Percentiles rank a stretch among this genome's conserved stretches.
phyloP scores from a whole-genome alignment of 2,329 filamentous ascomycete species.

The Colletotrichum eremochloae region DNA sequence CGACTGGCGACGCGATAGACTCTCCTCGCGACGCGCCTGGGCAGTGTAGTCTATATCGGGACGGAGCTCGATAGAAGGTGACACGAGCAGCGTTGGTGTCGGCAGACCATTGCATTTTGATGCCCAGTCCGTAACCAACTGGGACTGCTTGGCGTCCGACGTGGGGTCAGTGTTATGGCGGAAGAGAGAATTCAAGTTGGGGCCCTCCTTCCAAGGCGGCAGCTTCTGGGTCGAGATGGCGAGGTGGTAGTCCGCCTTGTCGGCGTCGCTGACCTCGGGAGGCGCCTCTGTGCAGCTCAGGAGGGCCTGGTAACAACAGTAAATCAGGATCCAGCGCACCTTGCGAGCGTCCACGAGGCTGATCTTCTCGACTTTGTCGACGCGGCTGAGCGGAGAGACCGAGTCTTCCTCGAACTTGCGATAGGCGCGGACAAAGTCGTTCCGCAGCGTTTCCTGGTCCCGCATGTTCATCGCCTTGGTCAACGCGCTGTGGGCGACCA shows the following conservation, averaged over 20 bases:
- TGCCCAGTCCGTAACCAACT: slow-evolving; percentile 39
- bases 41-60: slow-evolving; percentile 70
- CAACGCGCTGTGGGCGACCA: slow-evolving; percentile 66
- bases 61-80: slow-evolving; percentile 57
- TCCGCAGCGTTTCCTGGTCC: slow-evolving; percentile 55
- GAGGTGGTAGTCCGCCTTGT: slow-evolving; percentile 69
- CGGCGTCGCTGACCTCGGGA: slow-evolving; percentile 69
- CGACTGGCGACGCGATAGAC: slow-evolving; percentile 33
- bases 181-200: slow-evolving; percentile 46
- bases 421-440: slow-evolving; percentile 76
- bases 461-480: slow-evolving; percentile 64
- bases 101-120: slow-evolving; percentile 1
- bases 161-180: slow-evolving; percentile 48
- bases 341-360: slow-evolving; percentile 78
- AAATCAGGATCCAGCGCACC: slow-evolving; percentile 83
- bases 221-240: slow-evolving; percentile 58
- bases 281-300: slow-evolving; percentile 73
- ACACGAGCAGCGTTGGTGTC: slow-evolving; percentile 9
- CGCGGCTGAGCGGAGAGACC: slow-evolving; percentile 62
- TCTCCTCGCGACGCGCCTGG: slow-evolving; percentile 52
- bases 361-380: slow-evolving; percentile 69
- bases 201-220: slow-evolving; percentile 61
- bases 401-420: slow-evolving; percentile 76
- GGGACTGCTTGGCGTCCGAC: slow-evolving; percentile 35
- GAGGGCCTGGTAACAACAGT: slow-evolving; percentile 80